phyloP scores from a whole-genome alignment of 352 stramenopile species.

The Phytophthora pisi region DNA sequence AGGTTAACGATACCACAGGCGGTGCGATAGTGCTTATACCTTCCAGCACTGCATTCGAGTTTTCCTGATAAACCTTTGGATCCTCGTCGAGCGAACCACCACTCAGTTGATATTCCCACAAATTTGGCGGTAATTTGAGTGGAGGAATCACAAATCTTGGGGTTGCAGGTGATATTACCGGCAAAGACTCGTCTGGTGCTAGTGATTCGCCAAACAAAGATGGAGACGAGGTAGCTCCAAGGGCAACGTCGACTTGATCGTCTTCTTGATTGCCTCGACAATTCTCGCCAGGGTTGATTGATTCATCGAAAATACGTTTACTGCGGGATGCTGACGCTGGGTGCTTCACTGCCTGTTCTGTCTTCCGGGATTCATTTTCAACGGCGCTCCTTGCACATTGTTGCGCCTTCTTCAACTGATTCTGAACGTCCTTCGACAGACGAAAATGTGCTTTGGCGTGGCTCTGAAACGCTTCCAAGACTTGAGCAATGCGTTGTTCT shows the following conservation, averaged over 20 bases:
- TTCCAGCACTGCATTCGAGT: not conserved
- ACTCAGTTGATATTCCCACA: slow-evolving; percentile 18
- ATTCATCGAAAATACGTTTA: too few species aligned
- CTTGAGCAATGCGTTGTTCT: slow-evolving; percentile 21
- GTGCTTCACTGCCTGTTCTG: slow-evolving; percentile 1
- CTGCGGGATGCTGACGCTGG: slow-evolving; percentile 1
- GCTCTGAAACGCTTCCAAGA: slow-evolving; percentile 20
- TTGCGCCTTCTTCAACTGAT: slow-evolving; percentile 22
- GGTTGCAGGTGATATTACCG: not conserved
- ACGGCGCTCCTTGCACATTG: slow-evolving; percentile 1
- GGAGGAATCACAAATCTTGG: slow-evolving; percentile 21
- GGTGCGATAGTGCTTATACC: not conserved
- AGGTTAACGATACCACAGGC: not conserved
- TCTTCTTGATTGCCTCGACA: slow-evolving; percentile 18
- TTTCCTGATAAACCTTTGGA: not conserved
- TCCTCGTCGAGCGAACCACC: slow-evolving; percentile 2
- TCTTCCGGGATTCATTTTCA: not conserved
- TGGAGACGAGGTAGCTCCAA: not conserved
- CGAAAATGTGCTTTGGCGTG: slow-evolving; percentile 15
- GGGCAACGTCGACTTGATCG: not conserved
- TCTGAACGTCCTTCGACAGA: slow-evolving; percentile 15
- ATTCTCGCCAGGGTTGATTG: too few species aligned
- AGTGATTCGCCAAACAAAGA: not conserved
- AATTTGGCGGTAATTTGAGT: slow-evolving; percentile 22
- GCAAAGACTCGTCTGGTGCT: not conserved